phyloP scores from a whole-genome alignment of 2,329 filamentous ascomycete genomes.

The Bretziella fagacearum region DNA sequence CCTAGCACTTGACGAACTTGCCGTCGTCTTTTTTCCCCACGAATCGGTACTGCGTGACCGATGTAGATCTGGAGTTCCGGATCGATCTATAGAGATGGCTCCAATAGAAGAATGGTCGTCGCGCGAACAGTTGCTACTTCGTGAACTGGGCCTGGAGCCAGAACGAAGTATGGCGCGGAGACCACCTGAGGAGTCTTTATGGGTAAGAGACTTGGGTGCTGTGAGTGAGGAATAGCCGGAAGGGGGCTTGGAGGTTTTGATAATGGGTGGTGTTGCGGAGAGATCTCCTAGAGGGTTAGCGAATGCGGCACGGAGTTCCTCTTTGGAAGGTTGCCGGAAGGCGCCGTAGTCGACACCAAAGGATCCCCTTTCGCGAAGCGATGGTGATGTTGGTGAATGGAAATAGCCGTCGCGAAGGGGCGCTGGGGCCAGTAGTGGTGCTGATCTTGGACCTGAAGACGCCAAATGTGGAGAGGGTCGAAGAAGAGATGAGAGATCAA shows the following conservation, averaged over 20 bases:
- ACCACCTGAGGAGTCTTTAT: constrained; percentile 31
- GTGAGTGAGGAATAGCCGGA: constrained; percentile 58
- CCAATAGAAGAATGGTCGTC: constrained; percentile 49
- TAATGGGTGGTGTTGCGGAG: constrained; percentile 49
- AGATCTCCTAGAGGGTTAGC: constrained; percentile 38
- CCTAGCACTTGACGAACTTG: constrained; percentile 23
- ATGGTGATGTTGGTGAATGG: not conserved
- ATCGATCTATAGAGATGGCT: constrained; percentile 45
- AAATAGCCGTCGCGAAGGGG: not conserved
- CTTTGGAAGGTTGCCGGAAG: constrained; percentile 35
- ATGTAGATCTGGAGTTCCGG: constrained; percentile 32
- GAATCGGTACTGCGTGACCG: constrained; percentile 41
- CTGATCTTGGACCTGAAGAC: constrained; percentile 1
- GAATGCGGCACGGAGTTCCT: constrained; percentile 24
- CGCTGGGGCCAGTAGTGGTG: constrained; percentile 4
- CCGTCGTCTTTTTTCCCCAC: constrained; percentile 37
- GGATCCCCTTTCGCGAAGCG: constrained; percentile 24
- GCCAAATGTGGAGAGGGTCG: constrained; percentile 6
- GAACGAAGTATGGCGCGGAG: constrained; percentile 43
- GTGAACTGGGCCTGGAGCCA: constrained; percentile 39
- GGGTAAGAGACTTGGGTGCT: constrained; percentile 39
- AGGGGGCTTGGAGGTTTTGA: constrained; percentile 67
- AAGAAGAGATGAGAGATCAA: not conserved
- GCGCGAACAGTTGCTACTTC: constrained; percentile 35
- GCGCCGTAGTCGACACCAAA: constrained; percentile 62